phyloP scores from a whole-genome alignment of 2,329 filamentous ascomycete species.

The Cylindrodendrum hubeiense region DNA sequence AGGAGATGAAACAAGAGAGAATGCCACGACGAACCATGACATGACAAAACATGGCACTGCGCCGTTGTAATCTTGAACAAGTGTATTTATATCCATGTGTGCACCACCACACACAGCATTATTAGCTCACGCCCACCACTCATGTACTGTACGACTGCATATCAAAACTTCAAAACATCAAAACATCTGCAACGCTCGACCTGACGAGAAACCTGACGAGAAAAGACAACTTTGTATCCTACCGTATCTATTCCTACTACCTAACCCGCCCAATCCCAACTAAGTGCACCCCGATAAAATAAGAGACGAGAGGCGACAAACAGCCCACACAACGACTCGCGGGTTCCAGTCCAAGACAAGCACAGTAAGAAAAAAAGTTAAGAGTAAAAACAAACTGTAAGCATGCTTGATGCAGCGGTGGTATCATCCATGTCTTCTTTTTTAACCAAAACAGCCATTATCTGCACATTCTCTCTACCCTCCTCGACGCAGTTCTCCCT shows the following conservation, averaged over 20 bases:
- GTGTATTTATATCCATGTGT: constrained; percentile 25
- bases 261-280: constrained; percentile 31
- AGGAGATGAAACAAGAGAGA: not conserved
- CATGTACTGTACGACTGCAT: constrained; percentile 15
- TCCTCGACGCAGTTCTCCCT: constrained; percentile 2
- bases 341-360: constrained; percentile 25
- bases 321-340: constrained; percentile 25
- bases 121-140: constrained; percentile 17
- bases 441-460: constrained; percentile 45
- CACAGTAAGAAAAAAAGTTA: constrained; percentile 29
- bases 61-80: constrained; percentile 5
- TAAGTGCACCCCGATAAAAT: constrained; percentile 33
- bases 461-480: constrained; percentile 38
- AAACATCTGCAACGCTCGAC: constrained; percentile 3
- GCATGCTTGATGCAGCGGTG: constrained; percentile 55
- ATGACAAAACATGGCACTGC: not conserved
- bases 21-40: not conserved
- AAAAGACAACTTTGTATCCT: constrained; percentile 43
- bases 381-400: constrained; percentile 44
- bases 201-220: constrained; percentile 11
- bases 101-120: constrained; percentile 21
- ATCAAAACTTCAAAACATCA: too few species aligned
- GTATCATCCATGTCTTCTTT: constrained; percentile 57
- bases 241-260: constrained; percentile 41
- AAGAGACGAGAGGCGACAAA: constrained; percentile 34